Evolutionary conservation across 2,329 filamentous ascomycete species (phyloP), one percentile per base, ranked within the genome.

Genomic region (Domatiomyces globalis): DNA sequence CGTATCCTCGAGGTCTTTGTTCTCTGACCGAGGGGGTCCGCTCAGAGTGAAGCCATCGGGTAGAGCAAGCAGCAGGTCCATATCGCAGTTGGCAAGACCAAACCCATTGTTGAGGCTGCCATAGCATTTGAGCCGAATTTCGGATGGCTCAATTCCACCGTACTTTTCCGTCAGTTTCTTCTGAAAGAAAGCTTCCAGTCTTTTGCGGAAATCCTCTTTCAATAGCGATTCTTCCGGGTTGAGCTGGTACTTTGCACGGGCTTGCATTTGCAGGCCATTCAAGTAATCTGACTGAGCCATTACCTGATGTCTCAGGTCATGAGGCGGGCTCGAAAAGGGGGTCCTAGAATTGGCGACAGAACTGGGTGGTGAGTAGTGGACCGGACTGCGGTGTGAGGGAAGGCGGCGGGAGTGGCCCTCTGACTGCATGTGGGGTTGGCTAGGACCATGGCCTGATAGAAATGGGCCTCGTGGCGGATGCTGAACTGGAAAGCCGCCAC

Each of bases 31-130:
- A 39, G 33, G 33, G 9, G 10, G 33, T 5, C 33, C 33, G 12
- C 33, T 39, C 20, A 47, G 27, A 17, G 22, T 29, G 45, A 47
- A 18, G 9, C 29, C 27, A 5, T 74, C 67, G 2, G 78, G 78
- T 1, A 85, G 83, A 4, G 92, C 71, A 33, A 94, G 76, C 7
- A 83, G 85, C 27, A 95, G 76, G 66, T 95, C 89, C 83, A 95
- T 87, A 62, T 95, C 88, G 1, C 88, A 90, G n/a, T 81, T 80
- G 60, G 85, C 85, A 9, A 85, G 87, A 2, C 86, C 89, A 67
- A 94, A 94, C 0, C 88, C 88, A 10, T 87, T 89, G 18, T 79
- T 78, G 46, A 94, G 73, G 63, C 87, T 94, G 4, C 87, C 88
- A 63, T 92, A 94, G 61, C 83, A 87, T 59, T 80, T 80, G 12